Conservation (phyloP, 257 asterid genomes). For the Solanum pinnatisectum region DNA sequence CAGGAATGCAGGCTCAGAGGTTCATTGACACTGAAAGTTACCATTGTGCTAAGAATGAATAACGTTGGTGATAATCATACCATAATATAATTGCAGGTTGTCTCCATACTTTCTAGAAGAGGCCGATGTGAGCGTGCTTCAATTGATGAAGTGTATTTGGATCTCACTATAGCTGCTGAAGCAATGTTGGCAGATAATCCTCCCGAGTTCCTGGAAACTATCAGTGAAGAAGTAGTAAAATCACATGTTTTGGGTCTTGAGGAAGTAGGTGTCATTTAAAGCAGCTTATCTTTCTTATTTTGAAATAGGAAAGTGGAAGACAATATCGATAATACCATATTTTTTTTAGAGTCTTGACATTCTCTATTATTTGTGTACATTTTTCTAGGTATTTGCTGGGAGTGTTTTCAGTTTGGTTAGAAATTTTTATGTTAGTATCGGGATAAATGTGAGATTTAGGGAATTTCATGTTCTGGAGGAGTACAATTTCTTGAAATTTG, state of each 20-base stretch:
- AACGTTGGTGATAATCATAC: conserved; percentile 2
- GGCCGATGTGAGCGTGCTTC: conserved; percentile 98
- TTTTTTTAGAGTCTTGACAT: background rate
- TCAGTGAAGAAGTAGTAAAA: conserved; percentile 61
- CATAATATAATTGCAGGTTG: conserved; percentile 47
- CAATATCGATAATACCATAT: background rate
- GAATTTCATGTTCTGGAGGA: background rate
- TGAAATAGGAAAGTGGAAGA: background rate
- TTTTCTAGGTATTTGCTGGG: background rate
- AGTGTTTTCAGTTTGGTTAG: background rate
- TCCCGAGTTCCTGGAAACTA: conserved; percentile 37
- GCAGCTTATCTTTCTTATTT: background rate
- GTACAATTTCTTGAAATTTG: background rate
- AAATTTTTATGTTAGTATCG: background rate
- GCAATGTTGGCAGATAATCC: conserved; percentile 60
- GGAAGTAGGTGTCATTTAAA: conserved; percentile 25
- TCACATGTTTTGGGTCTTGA: conserved; percentile 84
- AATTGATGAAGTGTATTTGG: conserved; percentile 95
- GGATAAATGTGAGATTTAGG: background rate
- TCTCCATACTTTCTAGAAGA: conserved; percentile 67
- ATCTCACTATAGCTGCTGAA: conserved; percentile 88
- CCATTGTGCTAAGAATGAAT: background rate
- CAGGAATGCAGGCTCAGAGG: conserved; percentile 95
- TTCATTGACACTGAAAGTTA: conserved; percentile 8
- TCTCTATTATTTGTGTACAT: background rate